Evolutionary conservation across 768 basidiomycete species (phyloP).

Genomic region (Gymnopilus junonius): DNA sequence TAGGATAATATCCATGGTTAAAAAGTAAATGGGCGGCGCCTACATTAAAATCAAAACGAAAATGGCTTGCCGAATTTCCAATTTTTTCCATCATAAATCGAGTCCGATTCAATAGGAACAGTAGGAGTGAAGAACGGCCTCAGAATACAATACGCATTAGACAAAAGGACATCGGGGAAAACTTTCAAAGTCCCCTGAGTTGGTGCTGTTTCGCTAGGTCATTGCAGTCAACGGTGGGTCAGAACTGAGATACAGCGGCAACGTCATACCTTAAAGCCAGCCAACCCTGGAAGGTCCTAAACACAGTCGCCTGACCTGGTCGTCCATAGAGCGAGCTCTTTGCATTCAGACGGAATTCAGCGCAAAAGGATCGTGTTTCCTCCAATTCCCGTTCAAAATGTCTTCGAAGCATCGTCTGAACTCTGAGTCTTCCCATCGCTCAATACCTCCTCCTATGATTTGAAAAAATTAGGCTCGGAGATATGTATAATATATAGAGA

Average conservation of each 20-base stretch:
- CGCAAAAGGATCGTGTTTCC: slow-evolving; percentile 68
- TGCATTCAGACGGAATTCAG: slow-evolving; percentile 60
- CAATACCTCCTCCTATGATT: slow-evolving; percentile 76
- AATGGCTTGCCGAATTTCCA: slow-evolving; percentile 52
- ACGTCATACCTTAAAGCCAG: slow-evolving; percentile 59
- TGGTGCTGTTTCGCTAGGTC: slow-evolving; percentile 65
- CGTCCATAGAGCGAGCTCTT: slow-evolving; percentile 66
- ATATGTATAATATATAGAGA: neutral
- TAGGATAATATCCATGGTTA: neutral
- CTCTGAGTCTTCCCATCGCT: slow-evolving; percentile 71
- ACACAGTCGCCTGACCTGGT: slow-evolving; percentile 54
- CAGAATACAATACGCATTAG: slow-evolving; percentile 74
- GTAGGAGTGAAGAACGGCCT: slow-evolving; percentile 75
- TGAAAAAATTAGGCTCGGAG: too few species aligned
- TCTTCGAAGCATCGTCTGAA: slow-evolving; percentile 65
- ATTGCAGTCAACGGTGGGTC: neutral
- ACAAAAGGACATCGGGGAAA: slow-evolving; percentile 66
- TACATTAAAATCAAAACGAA: too few species aligned
- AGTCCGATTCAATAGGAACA: slow-evolving; percentile 41
- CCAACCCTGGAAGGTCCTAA: slow-evolving; percentile 80
- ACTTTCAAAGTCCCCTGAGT: slow-evolving; percentile 73
- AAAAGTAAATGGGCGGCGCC: too few species aligned
- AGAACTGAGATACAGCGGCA: neutral
- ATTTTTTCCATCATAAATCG: slow-evolving; percentile 51
- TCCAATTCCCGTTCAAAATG: slow-evolving; percentile 67